phyloP scores from a whole-genome alignment of 805 yeast species.

The Sungouiozyma ichnusensis region DNA sequence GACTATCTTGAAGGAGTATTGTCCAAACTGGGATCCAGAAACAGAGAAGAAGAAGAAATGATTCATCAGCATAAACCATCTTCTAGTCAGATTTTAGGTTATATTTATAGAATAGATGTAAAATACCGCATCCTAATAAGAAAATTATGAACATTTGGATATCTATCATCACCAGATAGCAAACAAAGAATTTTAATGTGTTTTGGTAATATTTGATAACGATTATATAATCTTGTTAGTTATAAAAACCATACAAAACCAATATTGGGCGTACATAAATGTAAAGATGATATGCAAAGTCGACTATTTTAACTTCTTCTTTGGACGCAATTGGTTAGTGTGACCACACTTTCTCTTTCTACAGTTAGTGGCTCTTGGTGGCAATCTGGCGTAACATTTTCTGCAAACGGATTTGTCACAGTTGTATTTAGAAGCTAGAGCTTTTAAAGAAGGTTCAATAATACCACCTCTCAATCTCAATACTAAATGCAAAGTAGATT shows the following conservation, averaged over 20 bases:
- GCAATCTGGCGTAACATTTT: conserved; percentile 99
- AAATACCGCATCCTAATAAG: no score
- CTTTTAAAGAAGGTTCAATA: conserved; percentile 99
- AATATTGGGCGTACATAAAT: conserved; percentile 1
- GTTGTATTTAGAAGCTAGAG: conserved; percentile 98
- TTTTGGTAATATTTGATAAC: not conserved
- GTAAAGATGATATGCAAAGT: conserved; percentile 4
- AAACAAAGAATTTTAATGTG: no score
- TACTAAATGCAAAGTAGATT: conserved; percentile 59
- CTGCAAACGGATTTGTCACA: conserved; percentile 99
- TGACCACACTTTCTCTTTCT: conserved; percentile 99
- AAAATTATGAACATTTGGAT: no score
- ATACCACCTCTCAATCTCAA: conserved; percentile 67
- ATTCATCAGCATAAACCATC: not conserved
- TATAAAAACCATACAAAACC: not conserved
- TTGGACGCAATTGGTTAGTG: conserved; percentile 99
- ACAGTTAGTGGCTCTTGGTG: conserved; percentile 99
- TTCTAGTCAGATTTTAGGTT: no score
- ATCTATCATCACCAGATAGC: no score
- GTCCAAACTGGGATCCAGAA: conserved; percentile 3
- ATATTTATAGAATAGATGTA: no score
- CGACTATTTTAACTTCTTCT: conserved; percentile 94
- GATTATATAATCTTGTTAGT: not conserved
- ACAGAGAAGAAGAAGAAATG: not conserved
- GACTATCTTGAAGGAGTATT: conserved; percentile 36